These are phyloP conservation scores for Hyparrhenia diplandra DNA, from an alignment of 176 grass and related monocot genomes.

Conservation along the genomic window DNA sequence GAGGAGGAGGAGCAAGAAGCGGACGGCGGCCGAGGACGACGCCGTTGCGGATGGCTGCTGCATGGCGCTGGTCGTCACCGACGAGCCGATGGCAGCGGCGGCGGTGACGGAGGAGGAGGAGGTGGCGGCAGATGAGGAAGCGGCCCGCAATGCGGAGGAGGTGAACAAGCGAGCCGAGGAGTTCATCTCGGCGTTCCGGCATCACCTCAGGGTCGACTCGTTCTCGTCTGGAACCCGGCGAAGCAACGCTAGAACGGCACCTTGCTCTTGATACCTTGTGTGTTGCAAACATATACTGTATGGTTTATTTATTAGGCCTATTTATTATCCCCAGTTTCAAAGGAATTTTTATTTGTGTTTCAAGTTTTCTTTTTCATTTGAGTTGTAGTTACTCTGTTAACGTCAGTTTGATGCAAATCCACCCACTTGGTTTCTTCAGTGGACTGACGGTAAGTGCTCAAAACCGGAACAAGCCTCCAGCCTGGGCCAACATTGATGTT, in stretches of 20 bases:
- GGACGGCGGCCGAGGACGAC: not conserved
- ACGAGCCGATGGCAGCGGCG: not conserved
- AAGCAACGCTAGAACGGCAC: not conserved
- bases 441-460: too few relatives aligned
- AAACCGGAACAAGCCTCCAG: too few relatives aligned
- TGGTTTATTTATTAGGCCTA: not conserved
- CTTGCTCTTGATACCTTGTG: not conserved
- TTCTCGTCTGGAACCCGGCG: conserved; percentile 33
- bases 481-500: too few relatives aligned
- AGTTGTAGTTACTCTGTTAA: conserved; percentile 4
- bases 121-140: conserved; percentile 41
- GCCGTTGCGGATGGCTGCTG: not conserved
- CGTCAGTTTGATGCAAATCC: too few relatives aligned
- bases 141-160: conserved; percentile 48
- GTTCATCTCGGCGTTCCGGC: conserved; percentile 80
- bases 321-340: not conserved
- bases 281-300: not conserved
- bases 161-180: conserved; percentile 78
- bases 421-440: too few relatives aligned
- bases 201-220: conserved; percentile 76
- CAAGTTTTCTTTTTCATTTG: not conserved
- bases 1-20: conserved; percentile 27
- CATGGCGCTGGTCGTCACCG: conserved; percentile 25
- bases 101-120: not conserved
- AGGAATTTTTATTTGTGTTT: not conserved